These are phyloP conservation scores for Aureobasidium namibiae DNA, from an alignment of 2,329 filamentous ascomycete genomes.

Conservation along the genomic window DNA sequence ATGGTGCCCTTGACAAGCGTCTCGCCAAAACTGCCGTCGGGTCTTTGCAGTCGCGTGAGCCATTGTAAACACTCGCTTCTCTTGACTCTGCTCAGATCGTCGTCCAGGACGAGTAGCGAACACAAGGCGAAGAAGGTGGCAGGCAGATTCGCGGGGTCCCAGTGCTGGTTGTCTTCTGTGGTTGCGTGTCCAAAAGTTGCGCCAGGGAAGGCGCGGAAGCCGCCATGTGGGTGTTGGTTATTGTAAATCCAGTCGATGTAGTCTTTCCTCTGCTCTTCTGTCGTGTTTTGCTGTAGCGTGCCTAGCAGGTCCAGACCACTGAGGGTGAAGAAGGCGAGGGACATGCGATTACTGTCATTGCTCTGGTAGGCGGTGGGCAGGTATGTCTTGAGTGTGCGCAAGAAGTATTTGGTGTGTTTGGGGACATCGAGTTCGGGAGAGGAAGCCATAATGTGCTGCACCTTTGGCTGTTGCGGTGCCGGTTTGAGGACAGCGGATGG, in stretches of 20 bases:
- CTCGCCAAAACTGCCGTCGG: constrained; percentile 88
- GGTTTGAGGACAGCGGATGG: neutral
- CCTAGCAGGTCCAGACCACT: constrained; percentile 76
- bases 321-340: constrained; percentile 81
- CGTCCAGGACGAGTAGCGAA: constrained; percentile 58
- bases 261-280: constrained; percentile 43
- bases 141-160: constrained; percentile 75
- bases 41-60: constrained; percentile 67
- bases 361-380: constrained; percentile 71
- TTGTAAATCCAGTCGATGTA: constrained; percentile 72
- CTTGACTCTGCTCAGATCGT: constrained; percentile 55
- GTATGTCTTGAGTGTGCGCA: constrained; percentile 72
- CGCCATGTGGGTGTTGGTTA: constrained; percentile 77
- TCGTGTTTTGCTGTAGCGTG: constrained; percentile 48
- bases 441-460: constrained; percentile 2
- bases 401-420: constrained; percentile 63
- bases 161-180: constrained; percentile 46
- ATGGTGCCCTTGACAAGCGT: constrained; percentile 54
- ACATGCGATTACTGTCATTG: constrained; percentile 86
- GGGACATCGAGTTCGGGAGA: constrained; percentile 6
- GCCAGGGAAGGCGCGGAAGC: constrained; percentile 78
- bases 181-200: constrained; percentile 46
- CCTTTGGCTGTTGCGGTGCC: neutral
- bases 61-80: constrained; percentile 61
- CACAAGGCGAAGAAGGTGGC: constrained; percentile 85